phyloP scores from a whole-genome alignment of 225 moss, liverwort and hornwort species.

The Sphagnum contortum region DNA sequence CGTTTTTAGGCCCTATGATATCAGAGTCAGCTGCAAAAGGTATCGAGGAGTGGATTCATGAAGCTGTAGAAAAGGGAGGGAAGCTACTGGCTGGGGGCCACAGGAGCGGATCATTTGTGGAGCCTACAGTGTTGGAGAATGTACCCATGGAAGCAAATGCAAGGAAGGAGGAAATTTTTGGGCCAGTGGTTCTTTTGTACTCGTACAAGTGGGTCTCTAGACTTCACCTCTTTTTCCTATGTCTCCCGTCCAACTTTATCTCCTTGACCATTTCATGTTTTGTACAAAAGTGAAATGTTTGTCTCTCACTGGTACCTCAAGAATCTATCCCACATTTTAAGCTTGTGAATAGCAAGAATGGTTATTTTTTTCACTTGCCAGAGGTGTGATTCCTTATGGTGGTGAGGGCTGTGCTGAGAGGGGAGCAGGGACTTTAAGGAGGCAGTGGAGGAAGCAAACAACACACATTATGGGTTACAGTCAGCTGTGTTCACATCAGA shows the following conservation, averaged over 20 bases:
- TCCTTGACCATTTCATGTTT: no score
- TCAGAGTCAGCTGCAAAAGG: constrained; percentile 78
- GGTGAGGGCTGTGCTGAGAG: background rate
- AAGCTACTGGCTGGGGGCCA: constrained; percentile 64
- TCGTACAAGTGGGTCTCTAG: constrained; percentile 52
- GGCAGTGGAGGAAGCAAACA: constrained; percentile 72
- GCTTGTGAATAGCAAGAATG: no score
- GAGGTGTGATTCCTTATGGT: no score
- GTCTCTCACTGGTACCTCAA: no score
- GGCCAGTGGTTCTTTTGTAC: constrained; percentile 79
- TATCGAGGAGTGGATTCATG: constrained; percentile 68
- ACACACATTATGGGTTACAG: constrained; percentile 81
- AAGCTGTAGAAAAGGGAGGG: constrained; percentile 70
- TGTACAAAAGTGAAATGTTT: no score
- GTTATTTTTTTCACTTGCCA: no score
- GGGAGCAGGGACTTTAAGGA: constrained; percentile 76
- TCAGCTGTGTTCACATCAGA: constrained; percentile 75
- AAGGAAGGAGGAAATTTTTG: constrained; percentile 83
- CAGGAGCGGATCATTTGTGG: constrained; percentile 50
- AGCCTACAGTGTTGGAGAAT: constrained; percentile 67
- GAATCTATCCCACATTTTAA: no score
- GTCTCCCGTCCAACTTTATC: no score
- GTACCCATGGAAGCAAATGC: constrained; percentile 76
- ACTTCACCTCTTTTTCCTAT: no score
- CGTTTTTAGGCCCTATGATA: constrained; percentile 88